These are phyloP conservation scores for Fusarium marasasianum DNA, from an alignment of 2,329 filamentous ascomycete species.

Conservation along the genomic window DNA sequence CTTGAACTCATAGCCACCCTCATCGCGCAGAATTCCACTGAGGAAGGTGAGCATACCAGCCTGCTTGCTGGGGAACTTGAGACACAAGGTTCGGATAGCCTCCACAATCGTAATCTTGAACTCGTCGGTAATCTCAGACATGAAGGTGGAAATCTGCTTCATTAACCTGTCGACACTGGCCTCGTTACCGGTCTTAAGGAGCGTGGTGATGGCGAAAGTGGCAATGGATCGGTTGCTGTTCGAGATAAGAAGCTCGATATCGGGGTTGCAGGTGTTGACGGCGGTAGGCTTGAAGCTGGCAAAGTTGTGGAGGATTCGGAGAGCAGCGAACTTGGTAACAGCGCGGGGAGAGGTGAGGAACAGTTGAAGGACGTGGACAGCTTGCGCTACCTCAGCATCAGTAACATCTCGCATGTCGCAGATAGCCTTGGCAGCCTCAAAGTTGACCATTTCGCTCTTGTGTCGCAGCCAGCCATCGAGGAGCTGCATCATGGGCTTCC, in stretches of 20 bases:
- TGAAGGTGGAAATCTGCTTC: constrained; percentile 98
- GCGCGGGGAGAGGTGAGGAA: constrained; percentile 96
- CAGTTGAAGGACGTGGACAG: constrained; percentile 93
- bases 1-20: constrained; percentile 99
- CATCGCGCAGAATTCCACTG: constrained; percentile 94
- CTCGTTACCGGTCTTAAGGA: constrained; percentile 98
- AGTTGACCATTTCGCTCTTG: constrained; percentile 99
- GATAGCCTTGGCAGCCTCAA: constrained; percentile 97
- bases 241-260: constrained; percentile 96
- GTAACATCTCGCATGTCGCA: constrained; percentile 94
- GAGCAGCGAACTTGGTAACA: constrained; percentile 96
- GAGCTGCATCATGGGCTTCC: constrained; percentile 96
- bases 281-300: constrained; percentile 95
- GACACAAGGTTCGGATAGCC: constrained; percentile 92
- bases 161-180: constrained; percentile 95
- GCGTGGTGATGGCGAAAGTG: constrained; percentile 96
- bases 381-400: constrained; percentile 89
- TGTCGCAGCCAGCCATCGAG: constrained; percentile 96
- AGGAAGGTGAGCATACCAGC: constrained; percentile 97
- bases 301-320: constrained; percentile 95
- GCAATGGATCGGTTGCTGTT: constrained; percentile 98
- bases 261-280: constrained; percentile 93
- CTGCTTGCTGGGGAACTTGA: constrained; percentile 99
- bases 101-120: constrained; percentile 99
- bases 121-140: constrained; percentile 98